phyloP scores from a whole-genome alignment of 495 filamentous ascomycete genomes.

The Talaromyces thailandensis region DNA sequence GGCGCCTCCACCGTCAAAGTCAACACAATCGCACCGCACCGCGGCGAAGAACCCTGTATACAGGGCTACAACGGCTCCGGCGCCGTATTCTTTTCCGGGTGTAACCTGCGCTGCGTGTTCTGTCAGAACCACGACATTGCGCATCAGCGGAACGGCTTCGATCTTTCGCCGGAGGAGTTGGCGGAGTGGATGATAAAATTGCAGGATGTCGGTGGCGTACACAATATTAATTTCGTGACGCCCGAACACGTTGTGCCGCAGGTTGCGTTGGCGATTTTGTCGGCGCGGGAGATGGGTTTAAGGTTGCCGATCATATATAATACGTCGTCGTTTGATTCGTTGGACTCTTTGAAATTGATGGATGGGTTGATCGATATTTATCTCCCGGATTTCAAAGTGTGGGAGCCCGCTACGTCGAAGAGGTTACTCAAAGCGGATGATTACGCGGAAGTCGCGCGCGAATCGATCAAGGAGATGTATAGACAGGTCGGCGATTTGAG shows the following conservation, averaged over 20 bases:
- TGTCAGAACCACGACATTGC: slow-evolving; percentile 79
- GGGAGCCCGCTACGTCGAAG: slow-evolving; percentile 51
- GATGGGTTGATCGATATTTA: slow-evolving; percentile 74
- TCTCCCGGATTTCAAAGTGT: slow-evolving; percentile 72
- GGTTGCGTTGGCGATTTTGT: slow-evolving; percentile 59
- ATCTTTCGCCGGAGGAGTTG: slow-evolving; percentile 67
- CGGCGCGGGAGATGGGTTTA: slow-evolving; percentile 57
- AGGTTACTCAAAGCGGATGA: slow-evolving; percentile 65
- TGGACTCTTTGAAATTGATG: slow-evolving; percentile 55
- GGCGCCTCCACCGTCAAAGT: slow-evolving; percentile 61
- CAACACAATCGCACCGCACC: slow-evolving; percentile 62
- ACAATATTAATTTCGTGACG: slow-evolving; percentile 75
- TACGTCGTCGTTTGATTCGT: slow-evolving; percentile 64
- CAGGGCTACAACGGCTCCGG: slow-evolving; percentile 69
- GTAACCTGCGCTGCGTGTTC: slow-evolving; percentile 70
- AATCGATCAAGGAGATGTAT: slow-evolving; percentile 68
- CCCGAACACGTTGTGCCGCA: slow-evolving; percentile 75
- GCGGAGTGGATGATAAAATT: slow-evolving; percentile 72
- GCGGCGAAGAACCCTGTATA: slow-evolving; percentile 57
- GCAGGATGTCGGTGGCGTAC: slow-evolving; percentile 54
- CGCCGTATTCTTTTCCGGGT: slow-evolving; percentile 66
- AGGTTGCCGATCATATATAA: slow-evolving; percentile 68
- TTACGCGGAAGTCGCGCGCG: slow-evolving; percentile 55
- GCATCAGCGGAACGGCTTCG: slow-evolving; percentile 61
- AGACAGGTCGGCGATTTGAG: slow-evolving; percentile 66